phyloP scores from a whole-genome alignment of 768 basidiomycete species.

The Suillus cothurnatus region DNA sequence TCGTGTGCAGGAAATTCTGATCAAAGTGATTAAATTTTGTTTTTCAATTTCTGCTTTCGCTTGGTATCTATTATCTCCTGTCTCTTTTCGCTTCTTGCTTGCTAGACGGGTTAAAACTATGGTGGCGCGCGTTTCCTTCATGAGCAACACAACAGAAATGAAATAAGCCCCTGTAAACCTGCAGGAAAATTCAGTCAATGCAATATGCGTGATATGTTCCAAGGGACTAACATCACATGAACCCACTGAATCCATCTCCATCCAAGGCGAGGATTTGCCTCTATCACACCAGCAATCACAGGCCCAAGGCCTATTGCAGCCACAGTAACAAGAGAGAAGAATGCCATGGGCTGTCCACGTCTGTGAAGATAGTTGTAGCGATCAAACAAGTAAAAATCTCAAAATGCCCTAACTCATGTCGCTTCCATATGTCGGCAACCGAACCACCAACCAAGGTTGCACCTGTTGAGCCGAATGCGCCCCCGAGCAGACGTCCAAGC shows the following conservation, averaged over 20 bases:
- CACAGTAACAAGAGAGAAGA: conserved; percentile 62
- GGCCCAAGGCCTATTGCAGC: conserved; percentile 64
- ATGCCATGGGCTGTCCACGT: conserved; percentile 63
- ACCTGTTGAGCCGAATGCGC: conserved; percentile 61
- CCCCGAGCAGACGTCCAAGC: conserved; percentile 58
- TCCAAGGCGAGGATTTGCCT: conserved; percentile 51
- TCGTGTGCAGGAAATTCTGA: conserved; percentile 67
- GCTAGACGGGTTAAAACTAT: conserved; percentile 70
- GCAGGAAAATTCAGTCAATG: conserved; percentile 7
- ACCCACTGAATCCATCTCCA: conserved; percentile 87
- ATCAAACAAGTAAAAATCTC: neutral
- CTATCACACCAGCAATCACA: conserved; percentile 60
- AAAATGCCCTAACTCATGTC: conserved; percentile 48
- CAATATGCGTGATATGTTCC: conserved; percentile 2
- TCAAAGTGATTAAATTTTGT: conserved; percentile 50
- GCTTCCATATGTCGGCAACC: conserved; percentile 63
- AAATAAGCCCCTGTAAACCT: conserved; percentile 55
- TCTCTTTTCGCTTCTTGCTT: conserved; percentile 59
- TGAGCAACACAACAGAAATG: conserved; percentile 49
- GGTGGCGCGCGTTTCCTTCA: conserved; percentile 70
- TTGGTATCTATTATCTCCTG: conserved; percentile 61
- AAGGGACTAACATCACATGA: conserved; percentile 51
- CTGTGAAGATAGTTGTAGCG: conserved; percentile 1
- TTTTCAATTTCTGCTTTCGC: conserved; percentile 67
- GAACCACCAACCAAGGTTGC: conserved; percentile 71